Evolutionary conservation across 768 basidiomycete genomes (phyloP).

Genomic region (Rhizopogon salebrosus): DNA sequence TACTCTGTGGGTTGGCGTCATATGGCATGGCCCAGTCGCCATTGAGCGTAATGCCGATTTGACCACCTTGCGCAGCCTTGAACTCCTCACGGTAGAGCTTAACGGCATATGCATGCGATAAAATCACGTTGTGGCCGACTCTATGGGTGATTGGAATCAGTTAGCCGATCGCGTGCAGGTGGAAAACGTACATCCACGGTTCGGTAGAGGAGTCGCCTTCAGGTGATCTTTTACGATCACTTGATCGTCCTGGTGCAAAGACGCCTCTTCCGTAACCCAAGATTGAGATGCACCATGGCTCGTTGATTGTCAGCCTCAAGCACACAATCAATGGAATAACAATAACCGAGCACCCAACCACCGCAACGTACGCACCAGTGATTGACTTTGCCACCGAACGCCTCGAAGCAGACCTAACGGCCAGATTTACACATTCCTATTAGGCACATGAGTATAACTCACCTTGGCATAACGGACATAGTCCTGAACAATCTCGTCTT

Average conservation of each 20-base stretch:
- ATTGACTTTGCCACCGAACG: constrained; percentile 73
- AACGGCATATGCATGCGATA: constrained; percentile 64
- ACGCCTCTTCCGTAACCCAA: constrained; percentile 68
- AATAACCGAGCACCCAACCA: background rate
- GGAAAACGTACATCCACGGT: constrained; percentile 57
- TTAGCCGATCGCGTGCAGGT: background rate
- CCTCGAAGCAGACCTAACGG: constrained; percentile 60
- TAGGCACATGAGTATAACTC: constrained; percentile 14
- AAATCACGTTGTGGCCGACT: constrained; percentile 61
- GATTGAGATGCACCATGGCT: constrained; percentile 69
- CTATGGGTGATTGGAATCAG: constrained; percentile 28
- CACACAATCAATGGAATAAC: constrained; percentile 18
- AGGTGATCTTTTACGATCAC: constrained; percentile 52
- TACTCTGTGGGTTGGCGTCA: constrained; percentile 64
- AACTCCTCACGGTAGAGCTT: constrained; percentile 65
- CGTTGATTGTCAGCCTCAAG: constrained; percentile 66
- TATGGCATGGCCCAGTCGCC: constrained; percentile 75
- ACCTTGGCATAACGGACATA: constrained; percentile 56
- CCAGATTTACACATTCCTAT: background rate
- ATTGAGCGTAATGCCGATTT: constrained; percentile 77
- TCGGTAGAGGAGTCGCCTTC: constrained; percentile 63
- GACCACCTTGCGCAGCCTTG: constrained; percentile 56
- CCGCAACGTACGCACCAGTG: constrained; percentile 44
- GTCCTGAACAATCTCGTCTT: constrained; percentile 64
- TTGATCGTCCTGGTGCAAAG: constrained; percentile 68